Base-by-base conservation (phyloP, 2,329 filamentous ascomycete genomes). In the Trichoderma koningii region DNA sequence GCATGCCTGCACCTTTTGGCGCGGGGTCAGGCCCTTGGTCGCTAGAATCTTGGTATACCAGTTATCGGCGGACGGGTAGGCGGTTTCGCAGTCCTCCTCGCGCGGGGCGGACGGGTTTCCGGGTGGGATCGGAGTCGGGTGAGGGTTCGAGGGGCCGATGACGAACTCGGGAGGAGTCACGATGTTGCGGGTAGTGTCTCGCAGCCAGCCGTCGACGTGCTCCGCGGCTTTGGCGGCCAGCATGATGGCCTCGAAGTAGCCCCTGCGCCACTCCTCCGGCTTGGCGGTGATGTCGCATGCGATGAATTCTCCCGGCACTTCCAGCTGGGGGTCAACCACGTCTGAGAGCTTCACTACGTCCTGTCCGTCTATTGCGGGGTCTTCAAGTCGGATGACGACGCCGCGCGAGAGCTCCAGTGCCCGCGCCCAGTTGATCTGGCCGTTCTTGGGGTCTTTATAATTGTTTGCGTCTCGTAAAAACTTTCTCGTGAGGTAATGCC, bases 161-260 rank as follows among this genome's bases (percentile, higher is more conserved):
- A 97, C 86, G 67, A 89, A 87, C 52, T 91, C 87, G 6, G 85
- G 84, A 0, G 91, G 87, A 69, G 91, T 94, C 34, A 89, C 83
- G 28, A 89, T 77, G 48, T 84, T 82, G 68, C 87, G 83, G 9
- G 83, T 88, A 51, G 78, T 86, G 75, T 96, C 92, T 50, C 84
- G 81, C 17, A 96, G 82, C 83, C 89, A 92, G 55, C 89, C 90
- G 68, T 97, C 91, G 26, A 96, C 79, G 70, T 93, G 87, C 77
- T 97, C 93, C 5, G 92, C 88, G 0, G 89, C 87, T 69, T 86
- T 86, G 0, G 89, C 93, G 66, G 87, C 86, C 12, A 89, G 83
- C 86, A 97, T 91, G 53, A 97, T 78, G 3, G 88, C 84, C 72
- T 96, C 87, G 72, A 89, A 93, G 77, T 98, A 98, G 1, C 92